Base-by-base conservation (phyloP, 2,329 filamentous ascomycete genomes). In the Fusarium oligoseptatum region DNA sequence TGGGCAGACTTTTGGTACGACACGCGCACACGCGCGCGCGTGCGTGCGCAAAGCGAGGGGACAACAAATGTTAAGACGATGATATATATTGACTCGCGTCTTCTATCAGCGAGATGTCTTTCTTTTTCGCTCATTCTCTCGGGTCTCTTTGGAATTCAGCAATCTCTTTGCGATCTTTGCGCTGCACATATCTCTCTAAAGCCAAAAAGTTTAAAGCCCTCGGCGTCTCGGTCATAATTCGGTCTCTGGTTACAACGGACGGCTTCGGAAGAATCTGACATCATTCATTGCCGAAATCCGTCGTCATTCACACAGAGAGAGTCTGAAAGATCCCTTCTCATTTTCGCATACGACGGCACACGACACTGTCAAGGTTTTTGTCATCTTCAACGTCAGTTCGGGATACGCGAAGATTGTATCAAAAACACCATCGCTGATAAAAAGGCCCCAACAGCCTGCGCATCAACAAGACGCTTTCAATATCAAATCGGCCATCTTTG, bases 181-280 rank as follows among this genome's bases (percentile, higher is more conserved):
- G 6, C 17, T 52, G 17, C 27, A 10, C 27, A n/a, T 32, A n/a
- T 52, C 22, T 48, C 43, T 15, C 43, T 27, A 15, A 17, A 52
- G 48, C 48, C 48, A 32, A 52, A 29, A 36, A 70, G 36, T 62
- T 43, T 36, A 36, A 70, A 58, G 22, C 27, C 37, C 55, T 73
- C 68, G 73, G 66, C 48, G 62, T 67, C 63, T 79, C 70, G 80
- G 80, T 68, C 77, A 80, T 81, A 79, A 77, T 74, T 81, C 80
- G 80, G 80, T 70, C 64, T 81, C 65, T 66, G 70, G 64, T 64
- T 64, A 55, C 73, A 37, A 57, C 72, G 67, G 71, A 76, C 76
- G 58, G 60, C 72, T 69, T 74, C 72, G 74, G 73, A 72, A 75
- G 61, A 66, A 64, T 60, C 77, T 78, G 74, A 77, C 74, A 79